Evolutionary conservation across 345 rosid genomes (phyloP).

Genomic region (Salix brachista): DNA sequence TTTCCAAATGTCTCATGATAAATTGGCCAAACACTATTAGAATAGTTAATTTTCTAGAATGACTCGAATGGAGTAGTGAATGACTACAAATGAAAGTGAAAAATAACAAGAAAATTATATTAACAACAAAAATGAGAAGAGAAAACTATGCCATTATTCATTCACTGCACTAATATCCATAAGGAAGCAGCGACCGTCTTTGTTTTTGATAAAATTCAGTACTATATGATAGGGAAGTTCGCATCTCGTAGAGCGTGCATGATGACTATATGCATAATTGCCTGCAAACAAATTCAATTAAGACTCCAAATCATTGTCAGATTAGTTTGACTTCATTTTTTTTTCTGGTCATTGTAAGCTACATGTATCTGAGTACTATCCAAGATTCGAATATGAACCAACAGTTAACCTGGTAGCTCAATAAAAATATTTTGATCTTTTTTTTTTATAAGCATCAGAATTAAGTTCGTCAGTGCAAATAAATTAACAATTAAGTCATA

Average conservation of each 20-base stretch:
- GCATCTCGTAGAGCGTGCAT: not conserved
- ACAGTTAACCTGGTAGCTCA: not conserved
- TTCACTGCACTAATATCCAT: no score
- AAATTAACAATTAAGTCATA: no score
- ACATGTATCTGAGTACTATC: not conserved
- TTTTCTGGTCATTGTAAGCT: not conserved
- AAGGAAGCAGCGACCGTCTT: not conserved
- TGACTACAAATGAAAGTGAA: no score
- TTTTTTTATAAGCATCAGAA: not conserved
- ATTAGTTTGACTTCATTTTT: not conserved
- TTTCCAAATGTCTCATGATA: no score
- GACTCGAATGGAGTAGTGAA: no score
- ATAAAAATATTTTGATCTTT: no score
- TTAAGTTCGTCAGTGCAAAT: not conserved
- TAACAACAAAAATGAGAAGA: no score
- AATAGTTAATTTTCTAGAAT: no score
- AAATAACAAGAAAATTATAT: no score
- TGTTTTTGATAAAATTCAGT: no score
- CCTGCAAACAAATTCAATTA: not conserved
- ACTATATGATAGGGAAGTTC: not conserved
- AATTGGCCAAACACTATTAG: no score
- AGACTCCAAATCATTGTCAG: not conserved
- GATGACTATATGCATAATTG: not conserved
- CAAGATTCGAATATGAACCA: not conserved
- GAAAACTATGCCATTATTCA: no score